Evolutionary conservation across 805 yeast genomes (phyloP).

Genomic region (Saccharomyces eubayanus): DNA sequence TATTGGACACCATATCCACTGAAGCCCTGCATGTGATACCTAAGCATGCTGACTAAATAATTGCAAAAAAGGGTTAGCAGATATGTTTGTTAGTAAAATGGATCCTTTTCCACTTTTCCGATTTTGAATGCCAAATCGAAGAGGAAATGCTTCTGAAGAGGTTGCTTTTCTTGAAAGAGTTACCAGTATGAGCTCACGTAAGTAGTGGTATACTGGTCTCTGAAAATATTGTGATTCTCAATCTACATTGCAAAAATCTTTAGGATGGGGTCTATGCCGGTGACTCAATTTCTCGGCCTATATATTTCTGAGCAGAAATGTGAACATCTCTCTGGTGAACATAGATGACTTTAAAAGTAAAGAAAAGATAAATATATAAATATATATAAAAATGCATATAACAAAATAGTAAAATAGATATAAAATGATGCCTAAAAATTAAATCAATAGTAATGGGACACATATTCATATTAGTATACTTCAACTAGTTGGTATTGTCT

Average conservation of each 20-base stretch:
- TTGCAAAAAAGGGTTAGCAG: background rate
- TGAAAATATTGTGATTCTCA: background rate
- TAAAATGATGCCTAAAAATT: background rate
- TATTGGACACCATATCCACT: slow-evolving; percentile 84
- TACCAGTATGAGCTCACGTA: background rate
- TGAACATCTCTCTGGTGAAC: background rate
- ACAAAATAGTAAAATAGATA: background rate
- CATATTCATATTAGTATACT: background rate
- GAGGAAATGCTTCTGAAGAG: background rate
- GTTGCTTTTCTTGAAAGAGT: background rate
- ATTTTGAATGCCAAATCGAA: background rate
- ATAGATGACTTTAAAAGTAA: background rate
- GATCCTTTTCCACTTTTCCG: background rate
- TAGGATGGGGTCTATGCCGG: background rate
- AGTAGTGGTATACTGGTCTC: background rate
- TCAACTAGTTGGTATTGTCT: background rate
- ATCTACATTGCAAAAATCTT: background rate
- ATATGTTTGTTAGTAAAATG: background rate
- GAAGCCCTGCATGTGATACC: slow-evolving; percentile 67
- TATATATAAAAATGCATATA: background rate
- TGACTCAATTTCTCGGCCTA: background rate
- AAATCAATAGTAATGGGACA: background rate
- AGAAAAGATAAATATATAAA: background rate
- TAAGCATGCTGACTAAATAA: slow-evolving; percentile 43
- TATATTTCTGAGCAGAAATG: background rate